Evolutionary conservation across 2,329 filamentous ascomycete species (phyloP), one percentile per base, ranked within the genome.

Genomic region (Fusarium coffeatum): DNA sequence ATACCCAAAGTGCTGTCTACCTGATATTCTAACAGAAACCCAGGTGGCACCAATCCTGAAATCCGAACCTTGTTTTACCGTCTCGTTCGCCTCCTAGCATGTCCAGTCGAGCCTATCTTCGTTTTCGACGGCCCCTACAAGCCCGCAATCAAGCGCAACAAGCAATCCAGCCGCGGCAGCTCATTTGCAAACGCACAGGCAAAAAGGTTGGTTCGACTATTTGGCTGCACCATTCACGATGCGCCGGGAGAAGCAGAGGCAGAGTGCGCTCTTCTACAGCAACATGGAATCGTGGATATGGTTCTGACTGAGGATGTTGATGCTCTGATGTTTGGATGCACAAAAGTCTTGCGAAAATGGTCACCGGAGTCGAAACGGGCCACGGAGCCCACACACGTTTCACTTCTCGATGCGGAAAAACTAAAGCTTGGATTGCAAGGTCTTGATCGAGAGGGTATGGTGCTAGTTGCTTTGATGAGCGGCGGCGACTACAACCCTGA

Each of bases 281-380:
- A 87, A 63, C 87, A 90, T 47, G 94, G 93, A 1, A 84, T 97
- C 11, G 94, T 97, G 2, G 96, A 99, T 79, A 95, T 93, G 0
- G 96, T 98, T 3, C 84, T 99, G 73, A 98, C 93, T 78, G 94
- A 99, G 78, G 96, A 99, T 83, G 94, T 98, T 45, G 96, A 99
- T 78, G 96, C 95, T 3, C 88, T 98, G 74, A 98, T 98, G 95
- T 98, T 98, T 81, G 96, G 96, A 2, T 96, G 93, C 68, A 90
- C 88, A 0, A 81, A 89, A 40, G 95, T 92, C 0, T 81, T 98
- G 43, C 87, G 93, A 53, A 95, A 93, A 74, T 98, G 93, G 90
- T 92, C 92, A 0, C 87, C 92, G 5, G 93, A 97, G 76, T 86
- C 85, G 15, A 86, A 83, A 46, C 86, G 83, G n/a, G 82, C 85